phyloP scores from a whole-genome alignment of 1,284 basidiomycete genomes.

The Microbotryum scabiosae region DNA sequence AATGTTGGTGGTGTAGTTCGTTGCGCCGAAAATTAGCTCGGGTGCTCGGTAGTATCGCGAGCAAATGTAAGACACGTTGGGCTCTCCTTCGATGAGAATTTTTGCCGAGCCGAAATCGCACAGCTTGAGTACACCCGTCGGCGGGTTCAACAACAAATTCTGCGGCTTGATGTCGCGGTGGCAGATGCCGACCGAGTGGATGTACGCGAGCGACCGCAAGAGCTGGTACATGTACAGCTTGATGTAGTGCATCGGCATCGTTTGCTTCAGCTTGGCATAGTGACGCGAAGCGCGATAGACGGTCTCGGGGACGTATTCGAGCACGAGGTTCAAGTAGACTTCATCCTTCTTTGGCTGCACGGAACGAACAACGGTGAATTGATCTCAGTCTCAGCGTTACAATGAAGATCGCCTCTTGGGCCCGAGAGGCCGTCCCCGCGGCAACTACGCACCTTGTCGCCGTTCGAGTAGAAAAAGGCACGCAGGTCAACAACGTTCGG shows the following conservation, averaged over 20 bases:
- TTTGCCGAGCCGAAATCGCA: slow-evolving; percentile 99
- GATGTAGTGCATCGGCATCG: slow-evolving; percentile 99
- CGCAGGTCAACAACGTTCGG: slow-evolving; percentile 97
- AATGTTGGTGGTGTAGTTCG: slow-evolving; percentile 99
- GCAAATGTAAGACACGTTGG: slow-evolving; percentile 99
- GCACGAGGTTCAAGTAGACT: slow-evolving; percentile 97
- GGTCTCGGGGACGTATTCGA: slow-evolving; percentile 98
- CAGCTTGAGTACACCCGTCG: slow-evolving; percentile 90
- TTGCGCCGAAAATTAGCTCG: slow-evolving; percentile 98
- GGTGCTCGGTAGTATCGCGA: slow-evolving; percentile 99
- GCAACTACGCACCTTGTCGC: slow-evolving; percentile 70
- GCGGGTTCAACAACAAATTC: slow-evolving; percentile 92
- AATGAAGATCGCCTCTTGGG: neutral
- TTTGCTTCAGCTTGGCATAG: slow-evolving; percentile 99
- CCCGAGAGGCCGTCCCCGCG: slow-evolving; percentile 16
- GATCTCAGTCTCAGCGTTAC: neutral
- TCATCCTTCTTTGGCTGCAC: slow-evolving; percentile 75
- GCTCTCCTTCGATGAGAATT: slow-evolving; percentile 94
- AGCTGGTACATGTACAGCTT: slow-evolving; percentile 82
- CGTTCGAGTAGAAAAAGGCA: slow-evolving; percentile 98
- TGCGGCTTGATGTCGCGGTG: slow-evolving; percentile 99
- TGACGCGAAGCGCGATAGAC: slow-evolving; percentile 97
- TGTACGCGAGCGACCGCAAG: slow-evolving; percentile 91
- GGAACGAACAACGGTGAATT: neutral
- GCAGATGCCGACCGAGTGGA: slow-evolving; percentile 69